Conservation (phyloP, 2,329 filamentous ascomycete genomes). For the Lachnum nothofagi region DNA sequence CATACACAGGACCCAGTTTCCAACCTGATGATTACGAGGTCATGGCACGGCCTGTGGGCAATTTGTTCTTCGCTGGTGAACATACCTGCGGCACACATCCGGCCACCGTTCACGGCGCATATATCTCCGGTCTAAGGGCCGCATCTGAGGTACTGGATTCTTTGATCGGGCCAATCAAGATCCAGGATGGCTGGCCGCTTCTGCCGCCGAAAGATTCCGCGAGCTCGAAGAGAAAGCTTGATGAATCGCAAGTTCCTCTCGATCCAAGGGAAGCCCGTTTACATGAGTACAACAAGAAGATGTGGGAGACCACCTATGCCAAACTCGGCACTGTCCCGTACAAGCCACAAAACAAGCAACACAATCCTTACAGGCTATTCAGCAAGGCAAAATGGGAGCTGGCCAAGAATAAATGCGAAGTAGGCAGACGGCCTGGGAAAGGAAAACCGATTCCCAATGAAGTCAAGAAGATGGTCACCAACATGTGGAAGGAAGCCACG, state of each 20-base stretch:
- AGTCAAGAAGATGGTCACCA: conserved; percentile 77
- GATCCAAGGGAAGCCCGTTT: conserved; percentile 49
- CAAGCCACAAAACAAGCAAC: conserved; percentile 66
- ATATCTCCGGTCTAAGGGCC: conserved; percentile 84
- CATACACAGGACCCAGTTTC: conserved; percentile 81
- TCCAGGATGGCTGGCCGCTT: conserved; percentile 71
- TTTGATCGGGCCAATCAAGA: conserved; percentile 73
- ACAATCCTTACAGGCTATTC: conserved; percentile 85
- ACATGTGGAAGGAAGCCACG: conserved; percentile 80
- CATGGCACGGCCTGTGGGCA: conserved; percentile 80
- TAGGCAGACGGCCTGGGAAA: conserved; percentile 58
- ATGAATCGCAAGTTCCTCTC: conserved; percentile 34
- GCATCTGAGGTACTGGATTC: conserved; percentile 79
- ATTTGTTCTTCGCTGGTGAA: conserved; percentile 91
- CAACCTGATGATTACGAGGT: conserved; percentile 82
- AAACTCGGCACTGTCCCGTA: conserved; percentile 69
- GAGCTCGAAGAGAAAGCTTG: conserved; percentile 50
- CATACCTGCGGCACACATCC: conserved; percentile 94
- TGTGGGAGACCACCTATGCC: conserved; percentile 47
- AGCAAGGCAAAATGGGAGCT: conserved; percentile 72
- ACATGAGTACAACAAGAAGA: conserved; percentile 52
- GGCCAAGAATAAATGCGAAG: conserved; percentile 56
- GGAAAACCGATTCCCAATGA: conserved; percentile 69
- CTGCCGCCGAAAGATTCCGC: conserved; percentile 57
- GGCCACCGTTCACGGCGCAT: conserved; percentile 94